Percentiles rank a stretch among this genome's conserved stretches.
These are phyloP conservation scores for Ophiostoma ips DNA, from an alignment of 2,329 filamentous ascomycete species.

Conservation along the genomic window DNA sequence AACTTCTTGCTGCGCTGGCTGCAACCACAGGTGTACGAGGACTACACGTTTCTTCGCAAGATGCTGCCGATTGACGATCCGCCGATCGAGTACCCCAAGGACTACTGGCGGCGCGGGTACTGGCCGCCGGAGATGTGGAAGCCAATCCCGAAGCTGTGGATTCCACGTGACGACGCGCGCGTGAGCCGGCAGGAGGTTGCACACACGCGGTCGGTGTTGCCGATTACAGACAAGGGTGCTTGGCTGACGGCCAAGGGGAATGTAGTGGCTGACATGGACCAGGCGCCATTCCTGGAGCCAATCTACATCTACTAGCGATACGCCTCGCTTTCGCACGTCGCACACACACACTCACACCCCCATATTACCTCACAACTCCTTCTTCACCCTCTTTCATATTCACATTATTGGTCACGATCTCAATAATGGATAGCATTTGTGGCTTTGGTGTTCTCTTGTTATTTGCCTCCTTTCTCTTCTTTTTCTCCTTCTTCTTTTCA, in stretches of 20 bases:
- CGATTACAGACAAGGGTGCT: slow-evolving; percentile 60
- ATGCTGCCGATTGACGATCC: slow-evolving; percentile 11
- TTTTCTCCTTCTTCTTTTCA: not conserved
- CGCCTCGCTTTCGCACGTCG: not conserved
- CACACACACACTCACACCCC: too few relatives aligned
- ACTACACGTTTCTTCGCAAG: slow-evolving; percentile 43
- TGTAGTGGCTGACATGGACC: slow-evolving; percentile 15
- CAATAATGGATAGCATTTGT: too few relatives aligned
- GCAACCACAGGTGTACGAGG: slow-evolving; percentile 45
- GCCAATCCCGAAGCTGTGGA: slow-evolving; percentile 54
- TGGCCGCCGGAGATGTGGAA: slow-evolving; percentile 54
- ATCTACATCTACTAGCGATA: slow-evolving; percentile 15
- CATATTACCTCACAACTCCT: too few relatives aligned
- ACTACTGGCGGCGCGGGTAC: slow-evolving; percentile 49
- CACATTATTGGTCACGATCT: too few relatives aligned
- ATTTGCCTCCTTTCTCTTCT: too few relatives aligned
- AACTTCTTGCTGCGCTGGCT: slow-evolving; percentile 39
- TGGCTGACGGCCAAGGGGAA: slow-evolving; percentile 40
- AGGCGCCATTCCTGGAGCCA: slow-evolving; percentile 18
- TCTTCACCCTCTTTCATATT: not conserved
- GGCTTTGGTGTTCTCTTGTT: too few relatives aligned
- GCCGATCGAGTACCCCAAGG: slow-evolving; percentile 12
- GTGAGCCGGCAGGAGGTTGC: slow-evolving; percentile 58
- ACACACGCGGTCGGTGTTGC: slow-evolving; percentile 51
- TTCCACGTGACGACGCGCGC: slow-evolving; percentile 56